Evolutionary conservation across 768 basidiomycete species (phyloP).

Genomic region (Tulasnella calospora): DNA sequence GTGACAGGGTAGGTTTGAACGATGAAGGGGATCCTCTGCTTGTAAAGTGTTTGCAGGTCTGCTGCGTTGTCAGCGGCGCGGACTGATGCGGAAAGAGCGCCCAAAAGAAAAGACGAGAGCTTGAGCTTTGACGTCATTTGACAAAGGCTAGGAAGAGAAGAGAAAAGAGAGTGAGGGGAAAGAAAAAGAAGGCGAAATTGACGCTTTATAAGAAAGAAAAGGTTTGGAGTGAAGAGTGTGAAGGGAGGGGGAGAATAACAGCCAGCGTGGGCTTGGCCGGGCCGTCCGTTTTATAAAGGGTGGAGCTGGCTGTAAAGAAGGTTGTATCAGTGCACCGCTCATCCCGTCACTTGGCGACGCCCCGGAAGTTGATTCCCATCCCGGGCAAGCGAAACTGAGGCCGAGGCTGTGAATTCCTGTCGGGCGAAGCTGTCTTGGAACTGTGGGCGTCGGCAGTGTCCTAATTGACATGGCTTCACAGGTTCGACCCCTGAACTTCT

Average conservation of each 20-base stretch:
- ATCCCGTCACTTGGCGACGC: not conserved
- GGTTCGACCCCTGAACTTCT: not conserved
- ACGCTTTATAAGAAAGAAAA: too few relatives aligned
- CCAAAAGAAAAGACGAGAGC: not conserved
- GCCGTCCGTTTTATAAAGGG: not conserved
- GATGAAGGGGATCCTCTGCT: slow-evolving; percentile 19
- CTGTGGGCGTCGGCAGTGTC: too few relatives aligned
- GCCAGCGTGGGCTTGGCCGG: not conserved
- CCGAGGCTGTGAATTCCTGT: not conserved
- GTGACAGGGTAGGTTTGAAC: slow-evolving; percentile 14
- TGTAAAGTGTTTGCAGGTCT: slow-evolving; percentile 9
- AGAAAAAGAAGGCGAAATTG: not conserved
- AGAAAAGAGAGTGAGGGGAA: not conserved
- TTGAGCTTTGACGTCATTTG: not conserved
- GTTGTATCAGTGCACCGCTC: not conserved
- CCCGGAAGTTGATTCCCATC: not conserved
- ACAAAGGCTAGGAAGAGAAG: not conserved
- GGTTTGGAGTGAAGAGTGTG: not conserved
- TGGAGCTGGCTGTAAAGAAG: not conserved
- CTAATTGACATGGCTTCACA: not conserved
- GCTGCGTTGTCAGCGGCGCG: not conserved
- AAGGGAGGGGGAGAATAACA: not conserved
- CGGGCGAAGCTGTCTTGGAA: too few relatives aligned
- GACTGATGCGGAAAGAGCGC: not conserved
- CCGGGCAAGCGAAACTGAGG: not conserved